Base-by-base conservation (phyloP, 345 rosid genomes). In the Lepidium africanum region DNA sequence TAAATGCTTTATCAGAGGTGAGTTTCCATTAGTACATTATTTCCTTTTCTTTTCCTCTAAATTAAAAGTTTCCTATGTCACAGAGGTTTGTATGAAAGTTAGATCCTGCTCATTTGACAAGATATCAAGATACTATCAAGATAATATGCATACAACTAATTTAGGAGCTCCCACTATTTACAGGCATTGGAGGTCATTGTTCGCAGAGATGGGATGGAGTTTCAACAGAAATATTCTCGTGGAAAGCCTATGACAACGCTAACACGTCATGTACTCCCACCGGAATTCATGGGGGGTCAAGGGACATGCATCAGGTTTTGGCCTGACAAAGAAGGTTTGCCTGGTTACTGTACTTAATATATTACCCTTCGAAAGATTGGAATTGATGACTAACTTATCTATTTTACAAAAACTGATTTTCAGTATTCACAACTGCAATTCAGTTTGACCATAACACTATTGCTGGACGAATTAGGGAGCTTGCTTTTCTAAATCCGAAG, bases 1-100 rank as follows among this genome's bases (percentile, higher is more conserved):
- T 94, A 55, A 94, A 94, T 84, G 96, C 97, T 40, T 81, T 91
- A 75, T 94, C 99, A 36, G 96, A 91, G 97, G 97, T 94, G 58
- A 51, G 82, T 46, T 65, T 68, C 10, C 17, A 35, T 49, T 67
- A 15, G 67, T 60, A 43, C 55, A 51, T 37, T 45, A 8, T 23
- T 43, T 45, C 42, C 41, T 56, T 64, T 48, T 33, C 19, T 46
- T 13, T 38, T 64, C 36, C 10, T 59, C 52, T 37, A 54, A 23
- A 62, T 19, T 72, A 42, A 47, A 23, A 56, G 6, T 16, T 33
- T 19, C 5, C 19, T 52, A 10, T 23, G 25, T 41, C 61, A 37
- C 32, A 37, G 30, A 5, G 14, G 41, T 27, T 14, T 33, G 5
- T 64, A 43, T 36, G 32, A 36, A 36, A 53, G 11, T 33, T 61